These are phyloP conservation scores for Exobasidium rhododendri DNA, from an alignment of 1,284 basidiomycete genomes.

Conservation along the genomic window DNA sequence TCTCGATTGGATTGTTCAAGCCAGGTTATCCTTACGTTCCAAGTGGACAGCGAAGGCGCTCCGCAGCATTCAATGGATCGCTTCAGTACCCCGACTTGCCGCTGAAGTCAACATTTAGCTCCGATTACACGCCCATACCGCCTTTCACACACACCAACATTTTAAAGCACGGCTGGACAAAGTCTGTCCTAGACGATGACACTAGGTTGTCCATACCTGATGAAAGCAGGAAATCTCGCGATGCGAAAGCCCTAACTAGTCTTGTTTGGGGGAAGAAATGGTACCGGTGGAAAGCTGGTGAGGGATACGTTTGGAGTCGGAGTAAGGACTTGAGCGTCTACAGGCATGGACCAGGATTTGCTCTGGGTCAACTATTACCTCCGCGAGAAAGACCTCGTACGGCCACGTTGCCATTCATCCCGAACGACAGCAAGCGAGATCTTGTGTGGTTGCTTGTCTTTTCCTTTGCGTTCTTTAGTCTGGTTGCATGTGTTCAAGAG, in stretches of 20 bases:
- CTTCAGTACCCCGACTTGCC: background rate
- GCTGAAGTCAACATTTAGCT: background rate
- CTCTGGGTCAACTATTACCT: conserved; percentile 11
- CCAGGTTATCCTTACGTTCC: conserved; percentile 5
- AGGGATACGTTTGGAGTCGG: conserved; percentile 13
- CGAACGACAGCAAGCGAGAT: conserved; percentile 14
- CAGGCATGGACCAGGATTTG: conserved; percentile 11
- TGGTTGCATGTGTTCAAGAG: background rate
- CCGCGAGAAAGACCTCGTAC: background rate
- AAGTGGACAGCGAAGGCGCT: background rate
- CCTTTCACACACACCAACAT: background rate
- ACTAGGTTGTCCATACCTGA: conserved; percentile 11
- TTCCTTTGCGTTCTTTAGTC: background rate
- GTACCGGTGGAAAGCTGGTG: conserved; percentile 13
- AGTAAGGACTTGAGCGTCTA: conserved; percentile 11
- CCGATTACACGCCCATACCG: background rate
- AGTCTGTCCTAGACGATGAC: conserved; percentile 14
- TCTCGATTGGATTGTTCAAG: conserved; percentile 5
- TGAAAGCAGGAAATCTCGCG: conserved; percentile 7
- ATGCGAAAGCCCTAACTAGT: background rate
- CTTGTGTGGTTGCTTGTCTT: background rate
- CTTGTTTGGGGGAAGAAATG: conserved; percentile 10
- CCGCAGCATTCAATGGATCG: background rate
- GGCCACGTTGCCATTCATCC: conserved; percentile 7
- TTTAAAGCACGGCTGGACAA: conserved; percentile 13